Evolutionary conservation across 179 eudicot genomes (phyloP), one percentile per base, ranked within the genome.

Genomic region (Beta macrorhiza): DNA sequence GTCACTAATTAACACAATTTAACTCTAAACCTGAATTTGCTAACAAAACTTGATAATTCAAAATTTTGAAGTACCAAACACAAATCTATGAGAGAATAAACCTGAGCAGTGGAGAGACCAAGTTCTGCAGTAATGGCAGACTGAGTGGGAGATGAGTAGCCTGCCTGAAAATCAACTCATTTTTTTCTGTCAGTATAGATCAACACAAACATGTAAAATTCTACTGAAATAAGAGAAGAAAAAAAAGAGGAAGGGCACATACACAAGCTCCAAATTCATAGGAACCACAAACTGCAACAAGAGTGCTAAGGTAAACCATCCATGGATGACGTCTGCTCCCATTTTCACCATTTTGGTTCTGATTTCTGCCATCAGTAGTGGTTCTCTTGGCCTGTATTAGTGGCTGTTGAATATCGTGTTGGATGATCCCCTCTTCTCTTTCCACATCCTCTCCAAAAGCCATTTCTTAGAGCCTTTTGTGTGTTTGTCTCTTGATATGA

Each of bases 181-280:
- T 1, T 2, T 7, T 7, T 1, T 10, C 15, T 12, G 37, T 62
- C 29, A 75, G 15, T 32, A 57, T 0, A 75, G 19, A 57, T 17
- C 19, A 32, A 19, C 4, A 3, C 4, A 3, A 5, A n/a, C 5
- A 29, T 29, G 22, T 17, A 37, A 6, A 13, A 0, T 10, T 49
- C 47, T 14, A 42, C 8, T 32, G 19, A 7, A 14, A 15, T 5
- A 6, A 22, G 10, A 25, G 13, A 51, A 20, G 22, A 14, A 53
- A 53, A 12, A 8, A 45, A 14, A 37, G 9, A 52, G 16, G 3
- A 25, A 37, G 49, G 25, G n/a, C 1, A 81, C 90, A 72, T 83
- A 87, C 90, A 68, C 85, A 85, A 79, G 88, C 86, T 64, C 90
- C 90, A 69, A 87, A 87, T 22, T 81, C 85, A 81, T 85, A 87